phyloP scores from a whole-genome alignment of 192 early-diverging fungal species.

The Podila horticola region DNA sequence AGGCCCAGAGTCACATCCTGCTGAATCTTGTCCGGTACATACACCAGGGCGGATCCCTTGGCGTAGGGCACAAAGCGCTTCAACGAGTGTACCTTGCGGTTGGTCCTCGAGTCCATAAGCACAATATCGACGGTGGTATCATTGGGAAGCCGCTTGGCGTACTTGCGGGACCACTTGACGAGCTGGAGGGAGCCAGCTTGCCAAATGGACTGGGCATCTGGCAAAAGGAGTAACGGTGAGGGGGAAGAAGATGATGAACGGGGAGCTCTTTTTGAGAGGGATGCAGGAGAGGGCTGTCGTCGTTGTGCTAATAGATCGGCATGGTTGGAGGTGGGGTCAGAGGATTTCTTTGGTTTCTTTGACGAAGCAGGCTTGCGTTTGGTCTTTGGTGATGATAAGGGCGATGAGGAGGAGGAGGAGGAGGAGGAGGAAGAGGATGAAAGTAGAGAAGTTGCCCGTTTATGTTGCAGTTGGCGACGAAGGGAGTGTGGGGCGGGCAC shows the following conservation, averaged over 20 bases:
- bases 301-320: neutral
- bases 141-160: conserved; percentile 18
- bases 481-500: neutral
- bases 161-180: conserved; percentile 42
- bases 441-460: neutral
- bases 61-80: conserved; percentile 31
- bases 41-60: conserved; percentile 24
- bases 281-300: neutral
- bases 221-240: conserved; percentile 25
- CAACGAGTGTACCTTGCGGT: conserved; percentile 23
- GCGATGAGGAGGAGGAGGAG: neutral
- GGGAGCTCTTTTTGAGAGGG: neutral
- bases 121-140: conserved; percentile 45
- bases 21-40: conserved; percentile 18
- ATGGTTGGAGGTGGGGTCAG: neutral
- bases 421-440: neutral
- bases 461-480: conserved; percentile 9
- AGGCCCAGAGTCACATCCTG: conserved; percentile 10
- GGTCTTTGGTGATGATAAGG: neutral
- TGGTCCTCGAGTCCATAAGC: conserved; percentile 23
- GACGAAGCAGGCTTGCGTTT: neutral
- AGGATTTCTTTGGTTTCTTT: neutral
- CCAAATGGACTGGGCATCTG: conserved; percentile 30
- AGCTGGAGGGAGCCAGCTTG: conserved; percentile 28
- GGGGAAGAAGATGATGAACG: neutral